Percentiles rank a stretch among this genome's conserved stretches.
Conservation (phyloP, 2,329 filamentous ascomycete species). For the Arthrobotrys megalospora region DNA sequence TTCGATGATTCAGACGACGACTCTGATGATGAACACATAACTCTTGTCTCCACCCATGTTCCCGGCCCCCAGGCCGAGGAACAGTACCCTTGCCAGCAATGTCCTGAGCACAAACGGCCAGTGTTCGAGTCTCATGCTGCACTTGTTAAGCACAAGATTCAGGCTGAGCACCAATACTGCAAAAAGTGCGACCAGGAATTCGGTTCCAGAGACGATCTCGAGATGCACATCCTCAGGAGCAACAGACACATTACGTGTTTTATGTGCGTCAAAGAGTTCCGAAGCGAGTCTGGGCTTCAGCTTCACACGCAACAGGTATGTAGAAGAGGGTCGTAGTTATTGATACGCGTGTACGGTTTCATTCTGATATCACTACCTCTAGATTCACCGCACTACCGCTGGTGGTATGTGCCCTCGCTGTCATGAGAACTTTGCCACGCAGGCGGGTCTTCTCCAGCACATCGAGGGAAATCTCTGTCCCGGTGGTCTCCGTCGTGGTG, state of each 20-base stretch:
- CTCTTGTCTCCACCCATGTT: slow-evolving; percentile 7
- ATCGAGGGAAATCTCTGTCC: slow-evolving; percentile 62
- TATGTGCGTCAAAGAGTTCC: slow-evolving; percentile 62
- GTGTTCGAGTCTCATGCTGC: slow-evolving; percentile 49
- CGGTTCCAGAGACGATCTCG: slow-evolving; percentile 32
- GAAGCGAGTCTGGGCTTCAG: slow-evolving; percentile 59
- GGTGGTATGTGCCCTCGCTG: slow-evolving; percentile 60
- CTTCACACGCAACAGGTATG: slow-evolving; percentile 62
- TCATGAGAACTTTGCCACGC: slow-evolving; percentile 54
- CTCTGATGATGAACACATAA: slow-evolving; percentile 45
- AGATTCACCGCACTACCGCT: slow-evolving; percentile 57
- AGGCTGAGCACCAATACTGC: slow-evolving; percentile 60
- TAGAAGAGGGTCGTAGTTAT: not conserved
- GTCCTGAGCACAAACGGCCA: slow-evolving; percentile 15
- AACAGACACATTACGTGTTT: slow-evolving; percentile 62
- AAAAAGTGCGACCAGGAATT: slow-evolving; percentile 62
- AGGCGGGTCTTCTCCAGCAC: slow-evolving; percentile 63
- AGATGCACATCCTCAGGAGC: slow-evolving; percentile 61
- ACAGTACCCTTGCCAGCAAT: slow-evolving; percentile 32
- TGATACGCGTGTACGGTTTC: not conserved
- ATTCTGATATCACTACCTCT: not conserved
- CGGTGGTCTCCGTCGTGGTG: slow-evolving; percentile 45
- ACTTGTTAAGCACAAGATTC: slow-evolving; percentile 59
- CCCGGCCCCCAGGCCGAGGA: not conserved
- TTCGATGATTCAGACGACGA: slow-evolving; percentile 60